Evolutionary conservation across 305 asterid species (phyloP), one percentile per base, ranked within the genome.

Genomic region (Fraxinus velutina): DNA sequence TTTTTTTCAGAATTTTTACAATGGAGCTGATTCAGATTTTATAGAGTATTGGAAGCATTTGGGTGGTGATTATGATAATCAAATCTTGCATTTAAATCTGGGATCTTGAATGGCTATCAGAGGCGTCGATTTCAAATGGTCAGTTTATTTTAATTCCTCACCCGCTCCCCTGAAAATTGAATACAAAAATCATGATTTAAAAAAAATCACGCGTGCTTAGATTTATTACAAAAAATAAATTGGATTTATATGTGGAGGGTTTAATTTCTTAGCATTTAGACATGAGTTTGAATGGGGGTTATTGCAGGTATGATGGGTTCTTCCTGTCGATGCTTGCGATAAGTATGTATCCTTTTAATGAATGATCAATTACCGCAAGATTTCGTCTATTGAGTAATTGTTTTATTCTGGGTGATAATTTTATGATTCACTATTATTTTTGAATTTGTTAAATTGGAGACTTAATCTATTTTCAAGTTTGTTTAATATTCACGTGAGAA

Each of bases 301-400:
- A 4, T 90, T 88, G 89, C 89, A 95, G 98, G 99, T 95, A 94
- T 73, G 99, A 95, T 91, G 99, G 99, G 77, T 96, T 96, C 89
- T 96, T 96, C 95, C 83, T 94, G 92, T 93, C 97, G 79, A 96
- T 96, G 98, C 89, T 96, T 52, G 99, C 97, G n/a, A 96, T 95
- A 55, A 96, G 98, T 78, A 83, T 90, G 99, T 96, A 96, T 94
- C 99, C 98, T 94, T 90, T 82, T 68, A 57, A 39, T 64, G 44
- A 66, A 24, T 12, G 73, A 12, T 66, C 73, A 66, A 24, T 12
- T 66, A 12, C 34, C 19, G 9, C 77, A 42, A 50, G 76, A 68
- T 80, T 87, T 75, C 47, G 30, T 74, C 81, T 71, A 81, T 75
- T 83, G 71, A 73, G 33, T 13, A 22, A 9, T 22, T 66, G 17